These are phyloP conservation scores for Aphanomyces euteiches DNA, from an alignment of 352 stramenopile species.

Conservation along the genomic window DNA sequence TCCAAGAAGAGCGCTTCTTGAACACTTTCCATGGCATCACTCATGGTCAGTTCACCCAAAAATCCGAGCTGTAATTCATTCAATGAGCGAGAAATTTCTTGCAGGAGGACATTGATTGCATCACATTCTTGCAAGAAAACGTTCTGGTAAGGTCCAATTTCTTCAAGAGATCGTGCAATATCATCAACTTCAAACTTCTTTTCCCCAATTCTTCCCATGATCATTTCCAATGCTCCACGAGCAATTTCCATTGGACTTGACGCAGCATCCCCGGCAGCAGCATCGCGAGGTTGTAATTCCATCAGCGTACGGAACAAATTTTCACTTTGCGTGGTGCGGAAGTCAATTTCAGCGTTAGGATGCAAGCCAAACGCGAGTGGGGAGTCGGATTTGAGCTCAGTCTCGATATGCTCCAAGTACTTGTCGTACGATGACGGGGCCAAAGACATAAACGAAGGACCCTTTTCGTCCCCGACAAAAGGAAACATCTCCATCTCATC, in stretches of 20 bases:
- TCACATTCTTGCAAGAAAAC: conserved; percentile 98
- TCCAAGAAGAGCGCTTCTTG: conserved; percentile 93
- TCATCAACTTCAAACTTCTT: conserved; percentile 98
- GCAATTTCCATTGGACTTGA: conserved; percentile 93
- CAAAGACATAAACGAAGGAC: conserved; percentile 92
- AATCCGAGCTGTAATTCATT: conserved; percentile 97
- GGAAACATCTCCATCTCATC: conserved; percentile 99
- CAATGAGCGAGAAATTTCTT: conserved; percentile 94
- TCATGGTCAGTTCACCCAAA: conserved; percentile 97
- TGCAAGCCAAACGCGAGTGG: conserved; percentile 96
- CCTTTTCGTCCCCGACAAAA: conserved; percentile 95
- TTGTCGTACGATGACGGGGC: conserved; percentile 96
- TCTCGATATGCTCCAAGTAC: conserved; percentile 97
- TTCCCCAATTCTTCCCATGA: conserved; percentile 93
- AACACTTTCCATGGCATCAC: conserved; percentile 95
- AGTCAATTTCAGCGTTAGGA: conserved; percentile 98
- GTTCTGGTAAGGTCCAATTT: conserved; percentile 94
- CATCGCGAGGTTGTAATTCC: conserved; percentile 92
- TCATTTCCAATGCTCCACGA: conserved; percentile 85
- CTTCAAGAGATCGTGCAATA: conserved; percentile 90
- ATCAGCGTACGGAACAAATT: conserved; percentile 94
- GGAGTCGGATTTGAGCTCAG: conserved; percentile 94
- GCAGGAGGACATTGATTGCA: conserved; percentile 94
- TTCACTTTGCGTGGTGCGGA: conserved; percentile 95
- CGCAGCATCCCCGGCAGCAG: conserved; percentile 73